Evolutionary conservation across 1,139 yeast species (phyloP).

Genomic region (Yamadazyma triangularis): DNA sequence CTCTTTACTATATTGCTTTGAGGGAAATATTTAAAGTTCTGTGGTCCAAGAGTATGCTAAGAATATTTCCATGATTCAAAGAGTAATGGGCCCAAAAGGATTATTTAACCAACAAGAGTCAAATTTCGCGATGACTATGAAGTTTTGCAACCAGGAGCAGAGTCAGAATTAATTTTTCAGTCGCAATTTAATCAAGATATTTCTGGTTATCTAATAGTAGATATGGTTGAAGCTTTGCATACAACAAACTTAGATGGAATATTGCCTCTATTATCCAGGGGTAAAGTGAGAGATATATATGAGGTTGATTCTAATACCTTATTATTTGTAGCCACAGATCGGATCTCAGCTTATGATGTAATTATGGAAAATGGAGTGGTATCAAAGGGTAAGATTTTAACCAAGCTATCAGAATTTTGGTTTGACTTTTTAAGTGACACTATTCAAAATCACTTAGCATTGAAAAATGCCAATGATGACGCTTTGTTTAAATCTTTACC

Average conservation of each 20-base stretch:
- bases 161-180: too few species aligned
- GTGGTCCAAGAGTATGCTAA: too few species aligned
- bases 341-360: conserved; percentile 97
- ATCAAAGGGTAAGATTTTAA: conserved; percentile 82
- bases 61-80: too few species aligned
- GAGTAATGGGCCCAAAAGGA: too few species aligned
- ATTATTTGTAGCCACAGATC: conserved; percentile 92
- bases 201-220: too few species aligned
- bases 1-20: too few species aligned
- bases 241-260: conserved; percentile 68
- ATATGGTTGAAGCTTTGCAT: conserved; percentile 12
- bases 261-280: conserved; percentile 80
- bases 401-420: conserved; percentile 90
- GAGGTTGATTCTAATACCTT: conserved; percentile 69
- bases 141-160: too few species aligned
- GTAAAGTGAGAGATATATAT: conserved; percentile 94
- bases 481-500: conserved; percentile 61
- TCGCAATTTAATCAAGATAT: too few species aligned
- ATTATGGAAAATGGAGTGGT: conserved; percentile 90
- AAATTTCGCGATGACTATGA: too few species aligned
- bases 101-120: too few species aligned
- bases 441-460: conserved; percentile 65
- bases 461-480: conserved; percentile 42
- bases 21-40: too few species aligned
- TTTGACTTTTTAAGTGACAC: conserved; percentile 60